A percentile compares a stretch with the other conserved stretches of the same genome.
These are phyloP conservation scores for Euphorbia celastroides DNA, from an alignment of 441 rosid genomes.

Conservation along the genomic window DNA sequence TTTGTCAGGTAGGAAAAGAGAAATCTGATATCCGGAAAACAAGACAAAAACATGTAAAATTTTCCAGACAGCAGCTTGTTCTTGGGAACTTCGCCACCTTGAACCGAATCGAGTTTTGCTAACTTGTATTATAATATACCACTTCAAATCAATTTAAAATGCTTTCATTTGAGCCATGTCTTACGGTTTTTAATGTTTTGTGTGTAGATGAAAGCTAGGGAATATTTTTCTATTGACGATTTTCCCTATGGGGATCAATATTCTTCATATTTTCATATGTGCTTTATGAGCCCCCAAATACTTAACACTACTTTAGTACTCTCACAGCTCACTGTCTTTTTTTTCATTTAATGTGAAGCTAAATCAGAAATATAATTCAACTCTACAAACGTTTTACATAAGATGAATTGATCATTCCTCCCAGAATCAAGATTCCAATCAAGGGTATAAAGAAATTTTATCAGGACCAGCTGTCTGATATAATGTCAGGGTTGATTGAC, in stretches of 20 bases:
- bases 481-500: no score
- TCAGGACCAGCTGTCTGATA: no score
- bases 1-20: slow-evolving; percentile 15
- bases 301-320: background rate
- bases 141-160: no score
- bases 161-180: background rate
- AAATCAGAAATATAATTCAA: no score
- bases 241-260: background rate
- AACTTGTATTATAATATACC: no score
- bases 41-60: background rate
- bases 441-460: no score
- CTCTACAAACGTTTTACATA: no score
- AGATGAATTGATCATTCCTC: no score
- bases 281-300: background rate
- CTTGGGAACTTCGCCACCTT: slow-evolving; percentile 5
- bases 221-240: slow-evolving; percentile 3
- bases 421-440: no score
- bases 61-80: background rate
- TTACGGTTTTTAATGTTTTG: background rate
- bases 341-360: no score
- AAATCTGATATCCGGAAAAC: background rate
- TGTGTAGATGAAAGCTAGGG: slow-evolving; percentile 3
- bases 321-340: no score
- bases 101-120: no score
- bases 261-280: background rate